These are phyloP conservation scores for Nothophytophthora sp. DNA, from an alignment of 352 stramenopile species.

Conservation along the genomic window DNA sequence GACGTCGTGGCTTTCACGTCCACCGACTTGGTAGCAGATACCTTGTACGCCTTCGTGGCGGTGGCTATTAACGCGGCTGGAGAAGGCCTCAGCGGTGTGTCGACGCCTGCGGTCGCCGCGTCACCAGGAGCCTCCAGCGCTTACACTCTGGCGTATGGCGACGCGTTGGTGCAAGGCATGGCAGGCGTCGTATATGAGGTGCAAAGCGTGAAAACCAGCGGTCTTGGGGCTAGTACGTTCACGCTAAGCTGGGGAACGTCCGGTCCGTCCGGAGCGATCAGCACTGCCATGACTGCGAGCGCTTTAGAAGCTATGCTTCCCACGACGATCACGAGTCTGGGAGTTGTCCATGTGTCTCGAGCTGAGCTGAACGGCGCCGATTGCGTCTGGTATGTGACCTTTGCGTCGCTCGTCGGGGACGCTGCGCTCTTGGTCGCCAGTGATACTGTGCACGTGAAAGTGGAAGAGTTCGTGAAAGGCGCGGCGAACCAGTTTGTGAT, in stretches of 20 bases:
- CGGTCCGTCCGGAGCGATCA: conserved; percentile 40
- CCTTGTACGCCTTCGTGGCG: conserved; percentile 93
- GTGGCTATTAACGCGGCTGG: conserved; percentile 93
- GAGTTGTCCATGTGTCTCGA: conserved; percentile 61
- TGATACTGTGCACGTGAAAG: conserved; percentile 40
- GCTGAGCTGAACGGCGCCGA: conserved; percentile 49
- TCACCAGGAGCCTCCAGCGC: conserved; percentile 85
- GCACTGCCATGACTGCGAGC: conserved; percentile 38
- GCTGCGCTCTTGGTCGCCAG: conserved; percentile 61
- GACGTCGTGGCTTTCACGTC: conserved; percentile 80
- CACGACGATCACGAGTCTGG: conserved; percentile 32
- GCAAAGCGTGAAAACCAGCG: conserved; percentile 84
- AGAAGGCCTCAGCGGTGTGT: conserved; percentile 79
- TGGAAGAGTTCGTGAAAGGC: conserved; percentile 93
- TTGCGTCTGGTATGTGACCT: conserved; percentile 85
- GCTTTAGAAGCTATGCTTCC: conserved; percentile 45
- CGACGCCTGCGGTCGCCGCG: conserved; percentile 92
- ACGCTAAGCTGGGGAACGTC: conserved; percentile 45
- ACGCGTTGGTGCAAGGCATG: conserved; percentile 89
- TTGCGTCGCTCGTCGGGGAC: conserved; percentile 84
- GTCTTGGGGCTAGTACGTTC: conserved; percentile 41
- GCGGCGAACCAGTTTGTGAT: conserved; percentile 96
- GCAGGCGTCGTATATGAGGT: conserved; percentile 95
- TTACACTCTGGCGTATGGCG: conserved; percentile 90
- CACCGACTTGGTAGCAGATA: conserved; percentile 85